Evolutionary conservation across 169 alveolate species (phyloP).

Genomic region (Plasmodium relictum): DNA sequence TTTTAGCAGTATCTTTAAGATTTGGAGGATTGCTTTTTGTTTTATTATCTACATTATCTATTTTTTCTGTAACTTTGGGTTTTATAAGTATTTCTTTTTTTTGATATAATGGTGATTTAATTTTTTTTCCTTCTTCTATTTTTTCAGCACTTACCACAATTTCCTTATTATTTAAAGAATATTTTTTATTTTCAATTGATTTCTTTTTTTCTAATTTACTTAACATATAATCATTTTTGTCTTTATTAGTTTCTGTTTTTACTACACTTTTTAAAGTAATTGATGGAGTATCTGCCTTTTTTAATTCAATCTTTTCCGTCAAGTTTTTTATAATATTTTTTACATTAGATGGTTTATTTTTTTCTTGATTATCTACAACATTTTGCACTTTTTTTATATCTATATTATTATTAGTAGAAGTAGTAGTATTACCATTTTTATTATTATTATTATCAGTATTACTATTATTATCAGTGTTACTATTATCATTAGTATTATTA

Average conservation of each 20-base stretch:
- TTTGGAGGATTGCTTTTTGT: not conserved
- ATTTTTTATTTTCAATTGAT: not conserved
- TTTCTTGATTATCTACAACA: not conserved
- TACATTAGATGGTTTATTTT: constrained; percentile 9
- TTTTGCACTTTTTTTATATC: not conserved
- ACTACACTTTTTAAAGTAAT: not conserved
- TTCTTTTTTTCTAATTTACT: not conserved
- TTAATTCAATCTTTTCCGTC: constrained; percentile 12
- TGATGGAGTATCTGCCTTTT: not conserved
- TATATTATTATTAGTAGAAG: not conserved
- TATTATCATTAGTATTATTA: not conserved
- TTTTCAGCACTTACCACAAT: not conserved
- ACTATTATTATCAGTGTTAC: not conserved
- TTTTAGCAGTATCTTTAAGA: not conserved
- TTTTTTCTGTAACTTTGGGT: not conserved
- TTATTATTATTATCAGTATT: not conserved
- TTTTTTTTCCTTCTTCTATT: constrained; percentile 25
- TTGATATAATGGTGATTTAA: constrained; percentile 18
- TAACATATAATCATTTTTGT: not conserved
- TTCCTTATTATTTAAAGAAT: not conserved
- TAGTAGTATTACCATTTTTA: not conserved
- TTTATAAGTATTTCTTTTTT: not conserved
- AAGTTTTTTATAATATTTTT: constrained; percentile 16
- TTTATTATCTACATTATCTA: not conserved
- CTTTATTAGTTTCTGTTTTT: not conserved